Evolutionary conservation across 164 flowering plant genomes (phyloP).

Genomic region (Stephania yunnanensis): DNA sequence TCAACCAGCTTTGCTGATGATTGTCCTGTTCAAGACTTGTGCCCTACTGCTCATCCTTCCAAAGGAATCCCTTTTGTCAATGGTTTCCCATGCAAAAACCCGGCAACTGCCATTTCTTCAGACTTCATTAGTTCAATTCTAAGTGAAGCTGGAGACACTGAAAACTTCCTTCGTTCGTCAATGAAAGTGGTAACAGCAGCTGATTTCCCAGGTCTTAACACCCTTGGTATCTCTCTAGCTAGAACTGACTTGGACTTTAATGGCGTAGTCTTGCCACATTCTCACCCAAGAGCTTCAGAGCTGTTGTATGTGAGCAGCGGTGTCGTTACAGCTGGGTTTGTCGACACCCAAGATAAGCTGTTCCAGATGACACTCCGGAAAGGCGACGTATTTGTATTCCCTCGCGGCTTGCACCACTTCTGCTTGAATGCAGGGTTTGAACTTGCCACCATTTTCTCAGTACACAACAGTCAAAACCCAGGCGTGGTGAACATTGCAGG

Average conservation of each 20-base stretch:
- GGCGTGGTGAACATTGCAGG: slow-evolving; percentile 29
- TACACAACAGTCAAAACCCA: slow-evolving; percentile 45
- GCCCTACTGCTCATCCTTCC: slow-evolving; percentile 7
- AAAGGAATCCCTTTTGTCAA: slow-evolving; percentile 16
- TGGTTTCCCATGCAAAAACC: slow-evolving; percentile 25
- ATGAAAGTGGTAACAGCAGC: slow-evolving; percentile 17
- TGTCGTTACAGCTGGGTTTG: slow-evolving; percentile 34
- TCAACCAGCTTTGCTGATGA: slow-evolving; percentile 11
- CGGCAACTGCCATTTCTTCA: slow-evolving; percentile 4
- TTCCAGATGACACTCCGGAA: slow-evolving; percentile 28
- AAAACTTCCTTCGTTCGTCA: slow-evolving; percentile 22
- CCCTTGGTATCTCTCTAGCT: slow-evolving; percentile 29
- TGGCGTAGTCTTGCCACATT: slow-evolving; percentile 36
- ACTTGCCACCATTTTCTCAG: slow-evolving; percentile 35
- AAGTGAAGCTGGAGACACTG: slow-evolving; percentile 18
- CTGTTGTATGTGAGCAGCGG: slow-evolving; percentile 35
- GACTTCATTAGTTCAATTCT: slow-evolving; percentile 23
- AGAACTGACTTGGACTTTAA: slow-evolving; percentile 23
- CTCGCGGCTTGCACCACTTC: slow-evolving; percentile 44
- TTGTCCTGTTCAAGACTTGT: slow-evolving; percentile 16
- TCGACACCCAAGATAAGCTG: slow-evolving; percentile 28
- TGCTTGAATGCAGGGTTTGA: slow-evolving; percentile 42
- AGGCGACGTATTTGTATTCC: slow-evolving; percentile 46
- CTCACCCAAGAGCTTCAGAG: slow-evolving; percentile 54
- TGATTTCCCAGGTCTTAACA: slow-evolving; percentile 28